Percentiles rank a stretch among this genome's conserved stretches.
Conservation (phyloP, 1,284 basidiomycete species). For the Rugosomyces carneus region DNA sequence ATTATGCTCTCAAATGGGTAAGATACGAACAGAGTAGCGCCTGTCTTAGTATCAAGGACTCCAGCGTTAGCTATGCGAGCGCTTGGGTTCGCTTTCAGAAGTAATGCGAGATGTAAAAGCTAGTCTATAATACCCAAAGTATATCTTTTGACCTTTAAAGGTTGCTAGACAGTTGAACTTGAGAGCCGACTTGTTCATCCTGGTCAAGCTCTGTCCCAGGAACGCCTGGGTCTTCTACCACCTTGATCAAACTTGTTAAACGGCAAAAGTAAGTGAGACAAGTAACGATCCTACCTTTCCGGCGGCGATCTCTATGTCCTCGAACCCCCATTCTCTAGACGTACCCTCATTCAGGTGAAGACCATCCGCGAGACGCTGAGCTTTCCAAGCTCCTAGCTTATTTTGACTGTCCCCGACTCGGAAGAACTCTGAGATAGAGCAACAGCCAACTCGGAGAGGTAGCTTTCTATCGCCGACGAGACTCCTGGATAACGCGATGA, state of each 20-base stretch:
- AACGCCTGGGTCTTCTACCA: constrained; percentile 55
- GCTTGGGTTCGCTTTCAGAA: constrained; percentile 65
- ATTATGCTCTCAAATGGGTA: constrained; percentile 65
- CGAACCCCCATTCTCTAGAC: constrained; percentile 76
- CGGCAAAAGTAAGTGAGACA: background rate
- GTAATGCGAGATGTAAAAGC: constrained; percentile 1
- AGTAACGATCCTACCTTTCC: constrained; percentile 26
- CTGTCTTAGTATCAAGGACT: constrained; percentile 65
- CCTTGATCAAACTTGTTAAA: constrained; percentile 30
- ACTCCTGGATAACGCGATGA: constrained; percentile 62
- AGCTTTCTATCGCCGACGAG: constrained; percentile 48
- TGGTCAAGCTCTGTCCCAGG: constrained; percentile 54
- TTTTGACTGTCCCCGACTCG: constrained; percentile 24
- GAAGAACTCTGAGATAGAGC: constrained; percentile 53
- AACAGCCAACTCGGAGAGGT: constrained; percentile 61
- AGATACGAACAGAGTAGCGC: constrained; percentile 89
- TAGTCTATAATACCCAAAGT: background rate
- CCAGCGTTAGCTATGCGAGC: constrained; percentile 94
- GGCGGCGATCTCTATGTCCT: constrained; percentile 52
- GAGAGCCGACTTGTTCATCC: constrained; percentile 51
- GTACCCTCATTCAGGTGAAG: constrained; percentile 54
- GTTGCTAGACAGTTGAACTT: constrained; percentile 34
- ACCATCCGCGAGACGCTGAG: constrained; percentile 45
- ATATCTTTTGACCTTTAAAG: constrained; percentile 22
- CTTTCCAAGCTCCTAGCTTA: constrained; percentile 40